phyloP scores from a whole-genome alignment of 2,329 filamentous ascomycete genomes.

The Diaporthe citri region DNA sequence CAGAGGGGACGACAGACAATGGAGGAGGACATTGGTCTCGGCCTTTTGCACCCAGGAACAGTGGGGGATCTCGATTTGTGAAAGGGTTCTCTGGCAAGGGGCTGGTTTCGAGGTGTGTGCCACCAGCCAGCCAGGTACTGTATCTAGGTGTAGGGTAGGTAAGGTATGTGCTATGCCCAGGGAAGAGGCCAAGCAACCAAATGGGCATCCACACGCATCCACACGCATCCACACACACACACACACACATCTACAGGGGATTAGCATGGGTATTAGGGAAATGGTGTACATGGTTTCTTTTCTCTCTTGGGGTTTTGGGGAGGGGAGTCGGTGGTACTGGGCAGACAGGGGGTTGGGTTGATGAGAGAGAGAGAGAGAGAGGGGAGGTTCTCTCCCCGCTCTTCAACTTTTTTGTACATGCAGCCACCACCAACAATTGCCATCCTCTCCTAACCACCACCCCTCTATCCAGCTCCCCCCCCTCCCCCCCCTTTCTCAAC shows the following conservation, averaged over 20 bases:
- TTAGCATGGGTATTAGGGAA: neutral
- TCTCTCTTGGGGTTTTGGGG: neutral
- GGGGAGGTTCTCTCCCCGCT: neutral
- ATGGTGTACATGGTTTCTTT: neutral
- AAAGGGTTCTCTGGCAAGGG: neutral
- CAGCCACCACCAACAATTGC: neutral
- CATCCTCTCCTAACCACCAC: neutral
- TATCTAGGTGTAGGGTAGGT: constrained; percentile 2
- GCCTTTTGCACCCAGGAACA: constrained; percentile 1
- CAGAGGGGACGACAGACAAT: no score
- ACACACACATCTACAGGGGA: neutral
- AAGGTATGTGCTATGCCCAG: neutral
- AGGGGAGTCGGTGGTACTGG: neutral
- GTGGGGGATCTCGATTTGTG: constrained; percentile 23
- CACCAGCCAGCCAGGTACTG: neutral
- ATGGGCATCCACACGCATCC: neutral
- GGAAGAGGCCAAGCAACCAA: constrained; percentile 12
- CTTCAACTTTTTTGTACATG: neutral
- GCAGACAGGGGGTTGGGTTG: neutral
- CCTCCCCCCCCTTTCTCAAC: no score
- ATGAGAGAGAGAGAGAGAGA: neutral
- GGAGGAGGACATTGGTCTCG: neutral
- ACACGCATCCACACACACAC: neutral
- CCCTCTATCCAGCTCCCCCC: neutral
- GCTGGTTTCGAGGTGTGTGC: no score